phyloP scores from a whole-genome alignment of 2,329 filamentous ascomycete genomes.

The Fusarium humuli region DNA sequence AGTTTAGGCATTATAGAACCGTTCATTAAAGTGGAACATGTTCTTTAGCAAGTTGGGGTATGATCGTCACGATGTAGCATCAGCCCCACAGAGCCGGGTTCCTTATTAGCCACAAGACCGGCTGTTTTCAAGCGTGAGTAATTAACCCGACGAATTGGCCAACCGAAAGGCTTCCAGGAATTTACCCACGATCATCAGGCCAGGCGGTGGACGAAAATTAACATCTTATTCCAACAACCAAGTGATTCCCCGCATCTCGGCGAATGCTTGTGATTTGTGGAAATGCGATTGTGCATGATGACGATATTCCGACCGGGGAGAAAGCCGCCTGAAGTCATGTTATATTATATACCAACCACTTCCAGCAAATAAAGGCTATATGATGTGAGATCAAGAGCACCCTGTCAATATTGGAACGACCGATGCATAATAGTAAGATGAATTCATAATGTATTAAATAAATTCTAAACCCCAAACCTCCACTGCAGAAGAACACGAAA shows the following conservation, averaged over 20 bases:
- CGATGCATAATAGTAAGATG: neutral
- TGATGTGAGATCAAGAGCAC: neutral
- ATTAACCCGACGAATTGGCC: constrained; percentile 4
- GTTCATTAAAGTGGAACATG: constrained; percentile 19
- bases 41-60: neutral
- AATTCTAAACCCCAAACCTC: constrained; percentile 11
- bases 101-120: constrained; percentile 28
- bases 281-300: neutral
- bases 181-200: constrained; percentile 23
- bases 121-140: neutral
- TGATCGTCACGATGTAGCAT: constrained; percentile 26
- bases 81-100: constrained; percentile 24
- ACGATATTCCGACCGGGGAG: neutral
- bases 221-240: neutral
- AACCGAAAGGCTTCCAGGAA: neutral
- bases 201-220: constrained; percentile 2
- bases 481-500: constrained; percentile 14
- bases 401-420: neutral
- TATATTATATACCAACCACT: neutral
- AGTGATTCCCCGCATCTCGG: constrained; percentile 8
- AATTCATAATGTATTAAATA: constrained; percentile 21
- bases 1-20: constrained; percentile 19
- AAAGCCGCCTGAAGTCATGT: neutral
- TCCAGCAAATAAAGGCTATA: neutral
- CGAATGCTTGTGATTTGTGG: neutral